Evolutionary conservation across 495 filamentous ascomycete species (phyloP).

Genomic region (Tuber borchii): DNA sequence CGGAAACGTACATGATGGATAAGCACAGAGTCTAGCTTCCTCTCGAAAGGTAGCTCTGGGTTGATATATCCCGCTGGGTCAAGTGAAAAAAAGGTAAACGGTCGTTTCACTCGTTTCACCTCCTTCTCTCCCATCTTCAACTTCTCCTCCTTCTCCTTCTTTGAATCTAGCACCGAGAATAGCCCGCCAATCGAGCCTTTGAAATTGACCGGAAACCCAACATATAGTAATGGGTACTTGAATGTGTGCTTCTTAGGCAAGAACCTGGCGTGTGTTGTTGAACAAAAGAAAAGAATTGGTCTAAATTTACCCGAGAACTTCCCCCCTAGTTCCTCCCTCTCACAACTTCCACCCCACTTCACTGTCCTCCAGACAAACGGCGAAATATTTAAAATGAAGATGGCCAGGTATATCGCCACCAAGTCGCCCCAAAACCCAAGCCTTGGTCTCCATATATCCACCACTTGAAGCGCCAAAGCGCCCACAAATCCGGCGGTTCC

Average conservation of each 20-base stretch:
- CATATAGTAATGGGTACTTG: slow-evolving; percentile 59
- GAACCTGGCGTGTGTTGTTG: slow-evolving; percentile 56
- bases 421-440: slow-evolving; percentile 36
- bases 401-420: slow-evolving; percentile 24
- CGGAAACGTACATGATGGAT: slow-evolving; percentile 34
- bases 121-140: slow-evolving; percentile 23
- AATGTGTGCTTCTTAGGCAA: slow-evolving; percentile 60
- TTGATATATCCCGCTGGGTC: slow-evolving; percentile 60
- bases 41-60: slow-evolving; percentile 53
- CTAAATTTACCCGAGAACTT: slow-evolving; percentile 36
- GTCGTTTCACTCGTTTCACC: slow-evolving; percentile 35
- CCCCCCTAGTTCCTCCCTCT: slow-evolving; percentile 17
- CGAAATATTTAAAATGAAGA: slow-evolving; percentile 24
- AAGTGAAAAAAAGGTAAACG: slow-evolving; percentile 48
- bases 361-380: slow-evolving; percentile 31
- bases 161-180: slow-evolving; percentile 49
- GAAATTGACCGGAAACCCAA: slow-evolving; percentile 61
- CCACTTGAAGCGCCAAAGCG: slow-evolving; percentile 23
- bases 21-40: slow-evolving; percentile 36
- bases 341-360: slow-evolving; percentile 13
- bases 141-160: slow-evolving; percentile 27
- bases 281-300: slow-evolving; percentile 54
- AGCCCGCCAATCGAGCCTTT: slow-evolving; percentile 50
- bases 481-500: slow-evolving; percentile 19
- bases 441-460: slow-evolving; percentile 26